Base-by-base conservation (phyloP, 225 moss, liverwort and hornwort genomes). In the Neckera pumila region DNA sequence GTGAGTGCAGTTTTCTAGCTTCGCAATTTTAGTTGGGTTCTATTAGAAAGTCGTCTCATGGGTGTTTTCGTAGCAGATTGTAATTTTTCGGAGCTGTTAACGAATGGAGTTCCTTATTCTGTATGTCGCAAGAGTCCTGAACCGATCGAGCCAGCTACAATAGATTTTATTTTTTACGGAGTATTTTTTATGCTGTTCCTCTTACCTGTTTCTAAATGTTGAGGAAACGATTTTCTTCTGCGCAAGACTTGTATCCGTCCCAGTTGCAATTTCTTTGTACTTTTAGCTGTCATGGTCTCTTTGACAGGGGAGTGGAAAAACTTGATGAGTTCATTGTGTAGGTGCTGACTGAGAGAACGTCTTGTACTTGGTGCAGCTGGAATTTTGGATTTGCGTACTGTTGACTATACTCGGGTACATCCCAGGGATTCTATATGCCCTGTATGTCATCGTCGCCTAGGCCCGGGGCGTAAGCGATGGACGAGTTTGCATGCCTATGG, bases 361-460 rank as follows among this genome's bases (percentile, higher is more conserved):
- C 60, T 60, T 73, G 58, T 79, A 4, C 28, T 11, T 90, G 67
- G 11, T 75, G 53, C 89, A 94, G 94, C 21, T 89, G 78, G 94
- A 94, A 82, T 94, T 94, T 63, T 94, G 94, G 94, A 90, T 94
- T n/a, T 94, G 91, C 45, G 43, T 94, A 18, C 65, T 94, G 40
- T 82, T 94, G 63, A 94, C 94, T 14, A 91, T 94, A 64, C 87
- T 94, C 42, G 94, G 94, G 31, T 94, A 94, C 31, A 80, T 94
- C 69, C 94, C 94, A 40, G 94, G 94, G 73, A 94, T 94, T 72
- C 78, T 94, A 56, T 94, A 94, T 57, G 94, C 94, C 36, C 81
- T 94, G 15, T 94, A 86, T 34, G 92, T 94, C n/a, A 87, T 94
- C 79, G 79, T 91, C 30, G 88, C 43, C 26, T 94, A 90, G 82